Evolutionary conservation across 305 asterid species (phyloP).

Genomic region (Fraxinus dipetala): DNA sequence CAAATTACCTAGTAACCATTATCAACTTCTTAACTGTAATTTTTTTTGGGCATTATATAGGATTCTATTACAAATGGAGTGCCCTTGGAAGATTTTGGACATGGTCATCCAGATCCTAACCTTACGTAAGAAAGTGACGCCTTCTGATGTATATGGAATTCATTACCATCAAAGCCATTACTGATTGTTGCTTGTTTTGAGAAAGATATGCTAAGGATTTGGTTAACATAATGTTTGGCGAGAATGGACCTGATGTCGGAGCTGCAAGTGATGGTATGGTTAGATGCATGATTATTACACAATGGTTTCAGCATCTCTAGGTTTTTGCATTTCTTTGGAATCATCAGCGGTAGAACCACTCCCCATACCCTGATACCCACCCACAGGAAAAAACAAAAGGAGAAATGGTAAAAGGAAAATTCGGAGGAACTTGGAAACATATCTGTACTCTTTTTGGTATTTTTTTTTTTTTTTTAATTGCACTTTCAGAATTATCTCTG

Average conservation of each 20-base stretch:
- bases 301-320: neutral
- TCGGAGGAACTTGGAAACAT: neutral
- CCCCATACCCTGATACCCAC: neutral
- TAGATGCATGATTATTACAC: constrained; percentile 18
- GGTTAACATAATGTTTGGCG: constrained; percentile 73
- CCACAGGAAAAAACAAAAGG: neutral
- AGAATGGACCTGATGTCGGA: constrained; percentile 89
- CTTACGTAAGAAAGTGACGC: constrained; percentile 65
- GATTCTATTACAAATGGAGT: constrained; percentile 77
- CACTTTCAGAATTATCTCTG: neutral
- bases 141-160: constrained; percentile 16
- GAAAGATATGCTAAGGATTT: constrained; percentile 88
- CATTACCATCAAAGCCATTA: constrained; percentile 12
- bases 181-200: constrained; percentile 30
- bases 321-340: neutral
- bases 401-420: neutral
- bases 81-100: constrained; percentile 95
- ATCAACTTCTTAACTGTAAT: constrained; percentile 1
- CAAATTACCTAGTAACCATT: neutral
- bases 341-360: neutral
- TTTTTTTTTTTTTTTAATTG: neutral
- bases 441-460: neutral
- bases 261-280: constrained; percentile 97
- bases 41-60: constrained; percentile 33
- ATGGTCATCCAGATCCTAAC: constrained; percentile 99